Evolutionary conservation across 139 green algal genomes (phyloP), one percentile per base, ranked within the genome.

Genomic region (Closterium sp.): DNA sequence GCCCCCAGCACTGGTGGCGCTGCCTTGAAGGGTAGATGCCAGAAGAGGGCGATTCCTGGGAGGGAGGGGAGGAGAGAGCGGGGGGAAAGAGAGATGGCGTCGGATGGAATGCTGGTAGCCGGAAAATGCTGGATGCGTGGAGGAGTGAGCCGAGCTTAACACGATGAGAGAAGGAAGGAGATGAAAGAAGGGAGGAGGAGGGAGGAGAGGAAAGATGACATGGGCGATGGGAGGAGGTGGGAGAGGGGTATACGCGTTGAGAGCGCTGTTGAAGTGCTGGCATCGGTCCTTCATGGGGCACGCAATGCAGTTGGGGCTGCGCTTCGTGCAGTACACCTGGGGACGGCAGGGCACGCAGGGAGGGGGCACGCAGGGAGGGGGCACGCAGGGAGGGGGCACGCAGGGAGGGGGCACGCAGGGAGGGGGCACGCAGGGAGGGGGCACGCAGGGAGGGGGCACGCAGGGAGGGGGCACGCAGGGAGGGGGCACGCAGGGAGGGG

Each of bases 301-400:
- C 38, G 93, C 89, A 28, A 3, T 33, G 93, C 97, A 98, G 93
- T 97, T 97, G 87, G 97, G 97, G 33, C 90, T 81, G 4, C 92
- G 90, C 94, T 98, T 98, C 87, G 93, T 97, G 95, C 96, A 97
- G 66, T 96, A 94, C 84, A 97, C 96, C 95, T 98, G 89, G 1
- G 69, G 12, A 30, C 76, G 28, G 38, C 16, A 10, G 0, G 38
- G 9, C 38, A 66, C 16, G 38, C 38, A 66, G 38, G 38, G 38
- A 8, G 38, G 38, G 12, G 38, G 38, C 16, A 10, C 3, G 38
- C n/a, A n/a, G n/a, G n/a, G n/a, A n/a, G n/a, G n/a, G n/a, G n/a
- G n/a, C n/a, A 10, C 16, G 38, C 3, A 10, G 38, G 3, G 0
- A 66, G 38, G n/a, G 84, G n/a, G 84, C 6, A 35, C n/a, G 83